phyloP scores from a whole-genome alignment of 495 filamentous ascomycete species.

The Corynascus novoguineensis region DNA sequence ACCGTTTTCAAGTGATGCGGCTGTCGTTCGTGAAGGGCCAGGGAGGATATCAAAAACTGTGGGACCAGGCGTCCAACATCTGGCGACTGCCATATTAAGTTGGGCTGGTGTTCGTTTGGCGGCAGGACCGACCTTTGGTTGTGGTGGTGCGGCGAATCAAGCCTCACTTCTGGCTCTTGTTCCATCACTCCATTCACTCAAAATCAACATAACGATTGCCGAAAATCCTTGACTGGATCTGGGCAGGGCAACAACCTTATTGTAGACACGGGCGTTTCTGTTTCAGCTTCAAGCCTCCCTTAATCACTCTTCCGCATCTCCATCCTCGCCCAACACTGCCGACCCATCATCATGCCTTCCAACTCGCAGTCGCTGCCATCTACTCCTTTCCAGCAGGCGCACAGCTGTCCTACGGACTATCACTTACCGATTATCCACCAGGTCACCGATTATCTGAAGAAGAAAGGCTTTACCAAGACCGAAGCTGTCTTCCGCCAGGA shows the following conservation, averaged over 20 bases:
- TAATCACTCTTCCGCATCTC: not conserved
- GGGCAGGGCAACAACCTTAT: too few species aligned
- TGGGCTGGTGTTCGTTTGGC: not conserved
- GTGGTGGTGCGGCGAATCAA: not conserved
- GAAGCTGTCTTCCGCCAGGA: constrained; percentile 91
- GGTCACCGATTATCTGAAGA: constrained; percentile 94
- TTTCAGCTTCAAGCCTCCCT: not conserved
- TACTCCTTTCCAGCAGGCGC: not conserved
- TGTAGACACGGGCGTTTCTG: not conserved
- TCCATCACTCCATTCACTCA: not conserved
- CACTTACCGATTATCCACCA: constrained; percentile 27
- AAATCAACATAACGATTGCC: too few species aligned
- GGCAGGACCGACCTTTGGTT: not conserved
- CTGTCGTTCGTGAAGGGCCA: not conserved
- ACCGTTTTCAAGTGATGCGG: not conserved
- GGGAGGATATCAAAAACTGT: not conserved
- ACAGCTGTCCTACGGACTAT: not conserved
- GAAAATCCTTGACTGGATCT: too few species aligned
- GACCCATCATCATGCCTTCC: not conserved
- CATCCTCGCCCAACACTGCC: not conserved
- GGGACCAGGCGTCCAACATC: too few species aligned
- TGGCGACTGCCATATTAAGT: too few species aligned
- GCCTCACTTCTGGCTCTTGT: not conserved
- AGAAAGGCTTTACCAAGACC: constrained; percentile 90
- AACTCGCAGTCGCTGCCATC: not conserved